phyloP scores from a whole-genome alignment of 2,329 filamentous ascomycete genomes.

The Claviceps citrina region DNA sequence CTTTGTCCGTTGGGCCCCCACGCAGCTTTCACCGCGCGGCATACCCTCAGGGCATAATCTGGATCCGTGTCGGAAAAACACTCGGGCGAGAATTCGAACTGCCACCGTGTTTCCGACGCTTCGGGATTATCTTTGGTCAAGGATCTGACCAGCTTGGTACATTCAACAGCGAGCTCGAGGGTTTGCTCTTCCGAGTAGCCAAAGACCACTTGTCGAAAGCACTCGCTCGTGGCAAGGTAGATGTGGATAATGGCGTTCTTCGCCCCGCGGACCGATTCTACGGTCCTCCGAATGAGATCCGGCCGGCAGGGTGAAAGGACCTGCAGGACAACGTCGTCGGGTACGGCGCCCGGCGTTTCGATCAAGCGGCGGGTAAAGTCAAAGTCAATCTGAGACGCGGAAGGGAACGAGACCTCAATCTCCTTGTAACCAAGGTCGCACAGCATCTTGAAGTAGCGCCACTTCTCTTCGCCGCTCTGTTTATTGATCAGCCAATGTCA shows the following conservation, averaged over 20 bases:
- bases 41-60: slow-evolving; percentile 69
- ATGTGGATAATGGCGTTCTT: slow-evolving; percentile 93
- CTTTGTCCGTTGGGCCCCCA: slow-evolving; percentile 65
- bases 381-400: slow-evolving; percentile 87
- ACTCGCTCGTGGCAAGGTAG: slow-evolving; percentile 90
- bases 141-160: slow-evolving; percentile 70
- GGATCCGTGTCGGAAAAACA: slow-evolving; percentile 81
- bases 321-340: slow-evolving; percentile 82
- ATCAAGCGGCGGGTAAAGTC: slow-evolving; percentile 82
- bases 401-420: slow-evolving; percentile 92
- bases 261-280: slow-evolving; percentile 73
- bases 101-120: slow-evolving; percentile 48
- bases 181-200: slow-evolving; percentile 70
- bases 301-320: slow-evolving; percentile 84
- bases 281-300: slow-evolving; percentile 77
- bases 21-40: slow-evolving; percentile 82
- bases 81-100: slow-evolving; percentile 73
- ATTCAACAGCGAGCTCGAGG: slow-evolving; percentile 67
- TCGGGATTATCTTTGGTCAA: slow-evolving; percentile 69
- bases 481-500: neutral
- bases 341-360: slow-evolving; percentile 66
- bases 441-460: slow-evolving; percentile 88
- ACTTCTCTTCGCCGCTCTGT: slow-evolving; percentile 88
- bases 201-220: slow-evolving; percentile 86
- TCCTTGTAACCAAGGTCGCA: slow-evolving; percentile 89